These are phyloP conservation scores for Ogataea neopini DNA, from an alignment of 805 yeast species.

Conservation along the genomic window DNA sequence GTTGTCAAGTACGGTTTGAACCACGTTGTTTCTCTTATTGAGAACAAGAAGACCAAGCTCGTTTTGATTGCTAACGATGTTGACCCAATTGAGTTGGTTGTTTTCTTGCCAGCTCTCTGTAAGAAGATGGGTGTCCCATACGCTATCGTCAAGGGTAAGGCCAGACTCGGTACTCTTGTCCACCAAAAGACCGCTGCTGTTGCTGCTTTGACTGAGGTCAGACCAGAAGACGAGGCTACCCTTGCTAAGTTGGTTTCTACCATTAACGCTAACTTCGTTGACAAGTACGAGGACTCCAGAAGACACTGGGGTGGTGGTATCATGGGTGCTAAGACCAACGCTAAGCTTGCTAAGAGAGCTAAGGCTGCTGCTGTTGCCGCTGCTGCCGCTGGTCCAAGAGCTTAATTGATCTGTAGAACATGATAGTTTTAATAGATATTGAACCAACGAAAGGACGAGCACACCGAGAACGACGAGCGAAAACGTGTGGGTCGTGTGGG, in stretches of 20 bases:
- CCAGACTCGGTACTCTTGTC: constrained; percentile 92
- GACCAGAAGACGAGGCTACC: constrained; percentile 89
- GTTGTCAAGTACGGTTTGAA: constrained; percentile 95
- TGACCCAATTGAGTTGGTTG: constrained; percentile 95
- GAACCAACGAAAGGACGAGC: too few species aligned
- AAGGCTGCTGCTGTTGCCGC: constrained; percentile 43
- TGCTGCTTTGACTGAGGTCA: constrained; percentile 93
- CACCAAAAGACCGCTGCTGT: constrained; percentile 96
- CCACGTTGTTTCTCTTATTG: constrained; percentile 94
- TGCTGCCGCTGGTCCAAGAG: constrained; percentile 17
- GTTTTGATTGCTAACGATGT: constrained; percentile 97
- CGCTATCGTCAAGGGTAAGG: constrained; percentile 96
- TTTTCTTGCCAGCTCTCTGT: constrained; percentile 96
- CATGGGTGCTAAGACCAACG: constrained; percentile 89
- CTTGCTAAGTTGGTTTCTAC: constrained; percentile 89
- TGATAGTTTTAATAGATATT: constrained; percentile 2
- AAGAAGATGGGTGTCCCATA: constrained; percentile 98
- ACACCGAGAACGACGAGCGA: too few species aligned
- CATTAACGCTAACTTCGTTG: constrained; percentile 85
- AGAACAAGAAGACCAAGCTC: constrained; percentile 96
- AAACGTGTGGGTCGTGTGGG: too few species aligned
- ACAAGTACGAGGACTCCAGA: constrained; percentile 90
- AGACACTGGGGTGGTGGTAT: constrained; percentile 99
- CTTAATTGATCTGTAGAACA: constrained; percentile 4
- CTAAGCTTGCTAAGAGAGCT: constrained; percentile 74